Evolutionary conservation across 2,329 filamentous ascomycete species (phyloP).

Genomic region (Aureobasidium lini): DNA sequence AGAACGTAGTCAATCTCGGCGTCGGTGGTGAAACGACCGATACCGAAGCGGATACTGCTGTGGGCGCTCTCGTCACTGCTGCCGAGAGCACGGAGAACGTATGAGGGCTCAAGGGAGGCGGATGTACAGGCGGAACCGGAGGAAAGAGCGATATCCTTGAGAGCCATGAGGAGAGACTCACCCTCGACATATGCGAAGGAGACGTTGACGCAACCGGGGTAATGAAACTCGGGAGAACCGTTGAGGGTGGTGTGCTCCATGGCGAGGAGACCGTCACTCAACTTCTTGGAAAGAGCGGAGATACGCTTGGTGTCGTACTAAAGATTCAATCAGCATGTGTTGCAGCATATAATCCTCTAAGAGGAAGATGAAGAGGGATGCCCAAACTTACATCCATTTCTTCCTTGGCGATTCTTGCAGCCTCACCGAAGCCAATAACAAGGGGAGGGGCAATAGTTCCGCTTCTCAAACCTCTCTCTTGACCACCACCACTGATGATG

Average conservation of each 20-base stretch:
- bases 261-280: constrained; percentile 72
- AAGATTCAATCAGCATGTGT: constrained; percentile 15
- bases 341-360: not conserved
- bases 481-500: constrained; percentile 91
- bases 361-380: not conserved
- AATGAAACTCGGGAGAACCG: constrained; percentile 73
- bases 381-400: constrained; percentile 66
- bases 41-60: constrained; percentile 95
- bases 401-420: constrained; percentile 81
- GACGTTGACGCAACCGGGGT: constrained; percentile 95
- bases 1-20: constrained; percentile 95
- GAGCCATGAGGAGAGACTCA: constrained; percentile 93
- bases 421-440: constrained; percentile 89
- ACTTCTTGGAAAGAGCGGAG: constrained; percentile 70
- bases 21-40: constrained; percentile 93
- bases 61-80: constrained; percentile 97
- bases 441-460: constrained; percentile 86
- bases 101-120: constrained; percentile 90
- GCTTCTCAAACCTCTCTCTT: constrained; percentile 89
- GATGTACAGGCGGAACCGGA: constrained; percentile 97
- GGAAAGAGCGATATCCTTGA: constrained; percentile 95
- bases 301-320: constrained; percentile 91
- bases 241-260: constrained; percentile 93
- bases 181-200: constrained; percentile 98
- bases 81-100: constrained; percentile 86